A percentile compares a stretch with the other conserved stretches of the same genome.
phyloP scores from a whole-genome alignment of 345 rosid species.

The Salix viminalis region DNA sequence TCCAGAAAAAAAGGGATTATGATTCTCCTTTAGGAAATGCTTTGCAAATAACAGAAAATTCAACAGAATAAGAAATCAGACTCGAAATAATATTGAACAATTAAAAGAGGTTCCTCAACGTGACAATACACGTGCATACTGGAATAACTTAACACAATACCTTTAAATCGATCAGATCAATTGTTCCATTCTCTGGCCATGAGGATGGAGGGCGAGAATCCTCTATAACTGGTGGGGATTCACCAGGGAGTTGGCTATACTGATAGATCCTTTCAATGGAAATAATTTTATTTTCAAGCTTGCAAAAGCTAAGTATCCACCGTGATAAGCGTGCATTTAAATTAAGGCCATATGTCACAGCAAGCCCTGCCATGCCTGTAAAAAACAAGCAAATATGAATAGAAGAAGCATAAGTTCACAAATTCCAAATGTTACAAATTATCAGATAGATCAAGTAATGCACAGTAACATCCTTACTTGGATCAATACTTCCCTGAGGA shows the following conservation, averaged over 20 bases:
- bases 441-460: not conserved
- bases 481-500: slow-evolving; percentile 93
- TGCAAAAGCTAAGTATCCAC: slow-evolving; percentile 99
- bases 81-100: not conserved
- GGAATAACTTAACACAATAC: slow-evolving; percentile 31
- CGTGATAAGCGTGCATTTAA: slow-evolving; percentile 92
- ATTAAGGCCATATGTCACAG: slow-evolving; percentile 97
- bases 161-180: slow-evolving; percentile 82
- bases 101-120: not conserved
- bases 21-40: no score
- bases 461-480: slow-evolving; percentile 57
- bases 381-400: slow-evolving; percentile 13
- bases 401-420: slow-evolving; percentile 11
- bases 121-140: not conserved
- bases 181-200: slow-evolving; percentile 87
- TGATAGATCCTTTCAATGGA: slow-evolving; percentile 97
- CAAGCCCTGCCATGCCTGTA: slow-evolving; percentile 99
- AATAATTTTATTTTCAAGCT: slow-evolving; percentile 95
- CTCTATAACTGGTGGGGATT: slow-evolving; percentile 68
- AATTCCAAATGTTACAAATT: not conserved
- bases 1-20: no score
- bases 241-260: slow-evolving; percentile 81
- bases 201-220: slow-evolving; percentile 59
- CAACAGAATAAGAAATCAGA: not conserved
- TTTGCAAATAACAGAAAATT: not conserved